A percentile compares a stretch with the other conserved stretches of the same genome.
Evolutionary conservation across 192 early-diverging fungal species (phyloP).

Genomic region (Podila epicladia): DNA sequence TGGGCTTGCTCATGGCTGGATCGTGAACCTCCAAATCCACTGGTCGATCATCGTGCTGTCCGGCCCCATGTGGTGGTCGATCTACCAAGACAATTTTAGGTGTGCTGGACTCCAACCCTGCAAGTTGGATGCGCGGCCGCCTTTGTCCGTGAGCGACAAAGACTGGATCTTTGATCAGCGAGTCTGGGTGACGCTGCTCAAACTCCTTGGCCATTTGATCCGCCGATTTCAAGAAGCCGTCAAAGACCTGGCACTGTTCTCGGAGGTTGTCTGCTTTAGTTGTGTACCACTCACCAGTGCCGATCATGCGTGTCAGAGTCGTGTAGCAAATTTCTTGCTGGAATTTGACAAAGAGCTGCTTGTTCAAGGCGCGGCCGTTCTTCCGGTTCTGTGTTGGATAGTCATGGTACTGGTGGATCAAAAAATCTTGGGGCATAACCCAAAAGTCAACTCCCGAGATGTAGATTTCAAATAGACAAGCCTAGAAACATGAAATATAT

Average conservation of each 20-base stretch:
- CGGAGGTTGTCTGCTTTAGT: conserved; percentile 56
- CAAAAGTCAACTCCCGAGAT: conserved; percentile 68
- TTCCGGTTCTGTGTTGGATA: conserved; percentile 59
- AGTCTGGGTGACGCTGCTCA: conserved; percentile 22
- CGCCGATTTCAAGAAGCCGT: conserved; percentile 31
- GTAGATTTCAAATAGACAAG: conserved; percentile 69
- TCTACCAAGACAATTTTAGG: not conserved
- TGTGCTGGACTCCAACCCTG: not conserved
- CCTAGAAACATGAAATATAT: conserved; percentile 24
- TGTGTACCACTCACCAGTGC: conserved; percentile 59
- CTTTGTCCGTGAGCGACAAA: conserved; percentile 22
- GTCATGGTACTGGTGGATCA: conserved; percentile 71
- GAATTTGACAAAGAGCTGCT: conserved; percentile 64
- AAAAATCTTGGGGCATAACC: conserved; percentile 67
- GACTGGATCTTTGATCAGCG: conserved; percentile 23
- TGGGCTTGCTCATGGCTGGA: not conserved
- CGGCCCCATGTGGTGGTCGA: not conserved
- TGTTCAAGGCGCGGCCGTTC: conserved; percentile 64
- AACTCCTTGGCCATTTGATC: conserved; percentile 41
- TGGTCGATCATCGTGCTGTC: not conserved
- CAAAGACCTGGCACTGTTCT: conserved; percentile 49
- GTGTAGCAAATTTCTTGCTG: conserved; percentile 62
- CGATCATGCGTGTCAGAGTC: conserved; percentile 57
- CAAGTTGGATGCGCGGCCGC: not conserved
- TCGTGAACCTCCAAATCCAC: not conserved